A percentile compares a stretch with the other conserved stretches of the same genome.
These are phyloP conservation scores for Amanita muscaria DNA, from an alignment of 768 basidiomycete genomes.

Conservation along the genomic window DNA sequence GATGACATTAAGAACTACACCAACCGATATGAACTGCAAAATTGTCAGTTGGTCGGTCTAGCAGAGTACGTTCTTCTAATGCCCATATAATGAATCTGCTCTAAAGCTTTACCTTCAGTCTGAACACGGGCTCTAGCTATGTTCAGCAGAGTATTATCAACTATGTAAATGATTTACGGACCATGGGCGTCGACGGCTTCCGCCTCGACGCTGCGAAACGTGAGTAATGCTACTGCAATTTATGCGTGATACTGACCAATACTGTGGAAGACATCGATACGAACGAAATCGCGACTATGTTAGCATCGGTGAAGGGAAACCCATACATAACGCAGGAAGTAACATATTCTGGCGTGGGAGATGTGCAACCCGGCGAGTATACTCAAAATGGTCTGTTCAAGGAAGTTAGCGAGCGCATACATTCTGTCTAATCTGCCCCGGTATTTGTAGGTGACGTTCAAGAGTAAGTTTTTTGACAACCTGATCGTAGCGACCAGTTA, in stretches of 20 bases:
- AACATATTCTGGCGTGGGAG: slow-evolving; percentile 42
- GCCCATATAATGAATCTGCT: neutral
- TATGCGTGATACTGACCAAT: neutral
- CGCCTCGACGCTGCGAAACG: slow-evolving; percentile 61
- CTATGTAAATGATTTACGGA: slow-evolving; percentile 53
- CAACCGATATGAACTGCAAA: slow-evolving; percentile 48
- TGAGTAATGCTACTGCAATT: slow-evolving; percentile 20
- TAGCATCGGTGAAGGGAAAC: slow-evolving; percentile 27
- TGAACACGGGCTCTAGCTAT: slow-evolving; percentile 54
- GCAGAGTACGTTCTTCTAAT: slow-evolving; percentile 35
- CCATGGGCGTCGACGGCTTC: slow-evolving; percentile 54
- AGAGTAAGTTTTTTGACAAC: slow-evolving; percentile 32
- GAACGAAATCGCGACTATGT: slow-evolving; percentile 45
- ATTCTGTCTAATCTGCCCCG: neutral
- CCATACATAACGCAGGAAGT: slow-evolving; percentile 63
- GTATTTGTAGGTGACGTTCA: slow-evolving; percentile 57
- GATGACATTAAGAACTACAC: slow-evolving; percentile 49
- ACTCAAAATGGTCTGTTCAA: slow-evolving; percentile 21
- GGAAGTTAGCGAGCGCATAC: too few relatives aligned
- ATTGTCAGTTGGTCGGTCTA: slow-evolving; percentile 41
- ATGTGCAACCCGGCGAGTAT: slow-evolving; percentile 50
- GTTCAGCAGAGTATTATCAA: slow-evolving; percentile 45
- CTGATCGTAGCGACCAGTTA: neutral
- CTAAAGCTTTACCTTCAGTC: slow-evolving; percentile 23
- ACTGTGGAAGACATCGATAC: slow-evolving; percentile 40